Evolutionary conservation across 257 asterid species (phyloP).

Genomic region (Solanum sparsipilum): DNA sequence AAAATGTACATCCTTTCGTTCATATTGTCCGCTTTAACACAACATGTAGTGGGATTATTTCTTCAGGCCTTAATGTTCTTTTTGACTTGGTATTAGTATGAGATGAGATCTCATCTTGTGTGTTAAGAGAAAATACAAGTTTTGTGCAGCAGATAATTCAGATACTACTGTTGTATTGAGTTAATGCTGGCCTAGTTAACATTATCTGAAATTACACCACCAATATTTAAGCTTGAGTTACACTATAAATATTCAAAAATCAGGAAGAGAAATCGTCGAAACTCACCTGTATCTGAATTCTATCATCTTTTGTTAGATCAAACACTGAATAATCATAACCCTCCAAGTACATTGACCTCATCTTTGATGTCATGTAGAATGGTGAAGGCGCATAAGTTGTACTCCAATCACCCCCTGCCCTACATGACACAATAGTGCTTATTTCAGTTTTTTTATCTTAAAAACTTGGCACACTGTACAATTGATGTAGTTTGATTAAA

Average conservation of each 20-base stretch:
- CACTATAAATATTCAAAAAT: too few relatives aligned
- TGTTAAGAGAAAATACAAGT: neutral
- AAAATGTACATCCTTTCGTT: neutral
- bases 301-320: constrained; percentile 67
- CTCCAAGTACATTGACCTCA: constrained; percentile 86
- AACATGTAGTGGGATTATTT: neutral
- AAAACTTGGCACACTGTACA: neutral
- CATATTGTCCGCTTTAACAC: neutral
- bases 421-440: constrained; percentile 15
- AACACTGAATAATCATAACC: constrained; percentile 83
- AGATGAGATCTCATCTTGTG: neutral
- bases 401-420: constrained; percentile 94
- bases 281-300: constrained; percentile 76
- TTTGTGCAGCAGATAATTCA: neutral
- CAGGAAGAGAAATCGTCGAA: constrained; percentile 4
- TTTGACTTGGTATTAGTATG: neutral
- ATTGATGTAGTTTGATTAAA: neutral
- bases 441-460: neutral
- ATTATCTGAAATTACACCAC: neutral
- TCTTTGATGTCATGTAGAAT: constrained; percentile 78
- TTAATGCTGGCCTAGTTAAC: neutral
- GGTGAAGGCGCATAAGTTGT: constrained; percentile 98
- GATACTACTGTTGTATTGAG: neutral
- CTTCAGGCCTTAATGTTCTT: neutral
- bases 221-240: neutral